phyloP scores from a whole-genome alignment of 805 yeast species.

The Scheffersomyces coipomensis region DNA sequence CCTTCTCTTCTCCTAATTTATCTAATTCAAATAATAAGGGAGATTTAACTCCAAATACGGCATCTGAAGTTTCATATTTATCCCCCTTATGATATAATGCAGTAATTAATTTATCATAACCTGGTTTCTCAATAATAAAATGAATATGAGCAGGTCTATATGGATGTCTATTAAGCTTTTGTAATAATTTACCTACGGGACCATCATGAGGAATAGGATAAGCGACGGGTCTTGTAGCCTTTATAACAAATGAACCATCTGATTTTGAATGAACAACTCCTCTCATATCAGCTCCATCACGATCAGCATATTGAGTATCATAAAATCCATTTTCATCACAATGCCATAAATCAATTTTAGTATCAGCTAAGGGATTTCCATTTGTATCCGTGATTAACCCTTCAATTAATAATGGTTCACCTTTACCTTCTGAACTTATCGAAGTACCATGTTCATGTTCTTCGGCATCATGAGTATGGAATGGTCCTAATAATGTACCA shows the following conservation, averaged over 20 bases:
- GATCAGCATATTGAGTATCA: slow-evolving; percentile 18
- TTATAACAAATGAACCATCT: slow-evolving; percentile 19
- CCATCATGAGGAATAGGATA: slow-evolving; percentile 41
- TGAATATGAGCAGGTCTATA: slow-evolving; percentile 29
- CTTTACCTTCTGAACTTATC: slow-evolving; percentile 15
- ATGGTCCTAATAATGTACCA: slow-evolving; percentile 21
- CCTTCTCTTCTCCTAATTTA: slow-evolving; percentile 14
- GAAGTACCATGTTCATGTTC: slow-evolving; percentile 13
- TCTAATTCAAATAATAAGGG: slow-evolving; percentile 11
- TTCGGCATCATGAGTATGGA: slow-evolving; percentile 21
- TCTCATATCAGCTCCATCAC: slow-evolving; percentile 18
- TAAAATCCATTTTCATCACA: slow-evolving; percentile 20
- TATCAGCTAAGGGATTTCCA: slow-evolving; percentile 15
- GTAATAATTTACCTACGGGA: slow-evolving; percentile 32
- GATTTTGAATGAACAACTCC: slow-evolving; percentile 13
- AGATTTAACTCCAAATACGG: slow-evolving; percentile 19
- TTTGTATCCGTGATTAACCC: slow-evolving; percentile 14
- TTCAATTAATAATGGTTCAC: slow-evolving; percentile 20
- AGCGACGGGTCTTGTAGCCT: slow-evolving; percentile 30
- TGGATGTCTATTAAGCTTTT: slow-evolving; percentile 33
- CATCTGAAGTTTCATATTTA: slow-evolving; percentile 18
- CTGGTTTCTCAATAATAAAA: slow-evolving; percentile 17
- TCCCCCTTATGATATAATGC: slow-evolving; percentile 18
- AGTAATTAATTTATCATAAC: slow-evolving; percentile 17
- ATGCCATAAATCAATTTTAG: slow-evolving; percentile 18